Conservation (phyloP, 1,284 basidiomycete species). For the Mixia osmundae region DNA sequence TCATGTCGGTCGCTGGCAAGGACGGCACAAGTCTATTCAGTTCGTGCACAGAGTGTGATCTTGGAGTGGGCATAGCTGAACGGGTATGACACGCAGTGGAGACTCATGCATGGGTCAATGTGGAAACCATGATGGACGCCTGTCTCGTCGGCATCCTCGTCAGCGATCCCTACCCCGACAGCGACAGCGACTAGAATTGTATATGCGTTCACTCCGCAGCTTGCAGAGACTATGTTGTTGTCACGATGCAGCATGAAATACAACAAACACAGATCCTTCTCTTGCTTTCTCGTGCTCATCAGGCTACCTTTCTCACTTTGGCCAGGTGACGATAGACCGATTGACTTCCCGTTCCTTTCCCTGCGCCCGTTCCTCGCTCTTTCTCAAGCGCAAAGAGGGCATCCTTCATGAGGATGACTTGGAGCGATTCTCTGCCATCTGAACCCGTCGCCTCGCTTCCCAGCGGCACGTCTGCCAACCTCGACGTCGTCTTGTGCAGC, state of each 20-base stretch:
- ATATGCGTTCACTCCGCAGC: too few relatives aligned
- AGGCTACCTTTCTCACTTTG: too few relatives aligned
- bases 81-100: conserved; percentile 21
- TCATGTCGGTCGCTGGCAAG: conserved; percentile 85
- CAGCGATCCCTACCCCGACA: conserved; percentile 2
- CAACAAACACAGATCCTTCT: too few relatives aligned
- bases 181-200: too few relatives aligned
- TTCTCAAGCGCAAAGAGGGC: conserved; percentile 17
- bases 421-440: too few relatives aligned
- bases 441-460: too few relatives aligned
- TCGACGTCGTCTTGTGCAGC: too few relatives aligned
- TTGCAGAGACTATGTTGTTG: too few relatives aligned
- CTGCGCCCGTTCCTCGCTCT: conserved; percentile 17
- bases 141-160: conserved; percentile 76
- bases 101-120: conserved; percentile 72
- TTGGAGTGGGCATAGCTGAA: background rate
- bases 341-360: conserved; percentile 14
- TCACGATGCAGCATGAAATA: too few relatives aligned
- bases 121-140: conserved; percentile 74
- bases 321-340: too few relatives aligned
- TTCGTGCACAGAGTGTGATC: conserved; percentile 30
- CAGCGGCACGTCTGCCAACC: conserved; percentile 7
- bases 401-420: conserved; percentile 16
- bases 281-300: too few relatives aligned
- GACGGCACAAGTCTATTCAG: conserved; percentile 45